Base-by-base conservation (phyloP, 108 stramenopile species). In the Nitzschia sp. region DNA sequence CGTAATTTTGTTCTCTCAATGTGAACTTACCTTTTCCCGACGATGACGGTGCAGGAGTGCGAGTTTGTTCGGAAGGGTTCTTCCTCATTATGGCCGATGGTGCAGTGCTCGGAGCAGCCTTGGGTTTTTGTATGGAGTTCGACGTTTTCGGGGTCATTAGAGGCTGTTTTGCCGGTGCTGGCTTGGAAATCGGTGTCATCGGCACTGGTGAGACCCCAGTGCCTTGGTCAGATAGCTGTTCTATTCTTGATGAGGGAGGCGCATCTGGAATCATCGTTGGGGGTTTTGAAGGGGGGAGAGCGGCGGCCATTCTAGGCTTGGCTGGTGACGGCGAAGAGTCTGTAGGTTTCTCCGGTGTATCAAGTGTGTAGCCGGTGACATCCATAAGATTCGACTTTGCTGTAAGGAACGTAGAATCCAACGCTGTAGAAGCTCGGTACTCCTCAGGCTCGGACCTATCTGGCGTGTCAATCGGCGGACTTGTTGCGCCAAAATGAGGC, bases 341-440 rank as follows among this genome's bases (percentile, higher is more conserved):
- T 66, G 23, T 41, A 0, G 31, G 16, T 54, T 35, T 68, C 23
- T 61, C 48, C 21, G 58, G 58, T 19, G 45, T 38, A 41, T 66
- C 73, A 2, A 69, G 13, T 19, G 68, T 60, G 47, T 64, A 76
- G 41, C 68, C 75, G 0, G 75, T 53, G 1, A 53, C 52, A 63
- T 78, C 77, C 66, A 78, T 68, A 1, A 78, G 44, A 38, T 78
- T 78, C 2, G 77, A 68, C 30, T 58, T 59, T 1, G 77, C 77
- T 2, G 77, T 52, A 11, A 78, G 55, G 32, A 72, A 78, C 3
- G 71, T 68, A n/a, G 33, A 47, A 55, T 78, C 71, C 21, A 41
- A 9, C 2, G 38, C 9, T 9, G 38, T 13, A 13, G 38, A 6
- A 41, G 6, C 6, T 41, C 6, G 38, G 38, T 6, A 13, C 13